These are phyloP conservation scores for Powellomyces hirtus DNA, from an alignment of 192 early-diverging fungal species.

Conservation along the genomic window DNA sequence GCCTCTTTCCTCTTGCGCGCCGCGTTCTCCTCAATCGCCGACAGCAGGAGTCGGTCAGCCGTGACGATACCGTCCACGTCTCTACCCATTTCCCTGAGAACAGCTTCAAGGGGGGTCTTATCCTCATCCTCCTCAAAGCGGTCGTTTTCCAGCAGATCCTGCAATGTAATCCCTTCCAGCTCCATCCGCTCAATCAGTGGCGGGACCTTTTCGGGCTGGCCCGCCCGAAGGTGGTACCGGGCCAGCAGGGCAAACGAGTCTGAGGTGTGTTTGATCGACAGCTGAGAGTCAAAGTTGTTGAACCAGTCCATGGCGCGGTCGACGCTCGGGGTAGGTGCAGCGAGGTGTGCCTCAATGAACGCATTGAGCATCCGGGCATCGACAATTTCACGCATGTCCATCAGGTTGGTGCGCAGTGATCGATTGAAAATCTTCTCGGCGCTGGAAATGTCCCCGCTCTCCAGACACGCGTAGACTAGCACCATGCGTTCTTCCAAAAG, in stretches of 20 bases:
- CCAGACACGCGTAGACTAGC: constrained; percentile 59
- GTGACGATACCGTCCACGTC: constrained; percentile 4
- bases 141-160: constrained; percentile 20
- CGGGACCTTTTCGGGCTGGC: constrained; percentile 22
- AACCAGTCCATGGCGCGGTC: constrained; percentile 70
- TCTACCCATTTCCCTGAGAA: constrained; percentile 27
- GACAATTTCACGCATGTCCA: constrained; percentile 67
- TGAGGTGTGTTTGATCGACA: constrained; percentile 58
- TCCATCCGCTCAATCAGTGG: constrained; percentile 60
- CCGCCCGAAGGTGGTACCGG: constrained; percentile 63
- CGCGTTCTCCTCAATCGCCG: constrained; percentile 32
- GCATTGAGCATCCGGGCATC: constrained; percentile 78
- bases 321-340: constrained; percentile 30
- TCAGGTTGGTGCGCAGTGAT: constrained; percentile 60
- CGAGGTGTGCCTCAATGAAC: constrained; percentile 63
- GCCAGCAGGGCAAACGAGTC: constrained; percentile 79
- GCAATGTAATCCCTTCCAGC: not conserved
- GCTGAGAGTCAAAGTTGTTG: constrained; percentile 51
- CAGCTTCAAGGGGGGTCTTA: constrained; percentile 25
- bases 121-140: constrained; percentile 29
- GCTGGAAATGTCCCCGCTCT: constrained; percentile 67
- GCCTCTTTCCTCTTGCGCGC: constrained; percentile 13
- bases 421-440: constrained; percentile 72
- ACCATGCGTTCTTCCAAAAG: constrained; percentile 31
- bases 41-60: constrained; percentile 27